phyloP scores from a whole-genome alignment of 83 land plant species.

The Picea abies region DNA sequence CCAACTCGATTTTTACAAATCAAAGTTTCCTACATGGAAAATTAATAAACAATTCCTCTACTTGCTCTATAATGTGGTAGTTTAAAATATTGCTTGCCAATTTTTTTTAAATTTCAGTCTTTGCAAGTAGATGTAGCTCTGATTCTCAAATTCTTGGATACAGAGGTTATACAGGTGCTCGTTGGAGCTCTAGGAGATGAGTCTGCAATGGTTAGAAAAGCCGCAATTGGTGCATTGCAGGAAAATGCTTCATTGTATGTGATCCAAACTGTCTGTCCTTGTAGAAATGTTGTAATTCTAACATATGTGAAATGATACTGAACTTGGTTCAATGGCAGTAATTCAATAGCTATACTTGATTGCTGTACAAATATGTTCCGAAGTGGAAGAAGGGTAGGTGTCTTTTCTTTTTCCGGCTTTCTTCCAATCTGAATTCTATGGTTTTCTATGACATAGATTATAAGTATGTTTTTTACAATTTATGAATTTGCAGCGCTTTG shows the following conservation, averaged over 20 bases:
- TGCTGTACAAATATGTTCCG: slow-evolving; percentile 61
- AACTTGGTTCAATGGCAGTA: slow-evolving; percentile 30
- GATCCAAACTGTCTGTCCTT: slow-evolving; percentile 6
- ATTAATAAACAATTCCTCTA: background rate
- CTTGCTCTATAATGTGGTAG: background rate
- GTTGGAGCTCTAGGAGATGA: slow-evolving; percentile 65
- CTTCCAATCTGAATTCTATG: background rate
- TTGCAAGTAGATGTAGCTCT: background rate
- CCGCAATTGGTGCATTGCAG: slow-evolving; percentile 53
- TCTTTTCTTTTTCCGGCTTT: background rate
- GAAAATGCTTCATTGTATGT: slow-evolving; percentile 56
- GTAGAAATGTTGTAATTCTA: background rate
- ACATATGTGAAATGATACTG: slow-evolving; percentile 2
- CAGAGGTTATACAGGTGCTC: slow-evolving; percentile 74
- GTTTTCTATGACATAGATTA: slow-evolving; percentile 7
- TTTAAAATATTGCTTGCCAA: background rate
- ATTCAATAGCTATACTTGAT: slow-evolving; percentile 63
- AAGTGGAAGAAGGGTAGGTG: slow-evolving; percentile 35
- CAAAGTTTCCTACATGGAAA: background rate
- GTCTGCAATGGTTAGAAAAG: slow-evolving; percentile 47
- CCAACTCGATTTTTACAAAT: background rate
- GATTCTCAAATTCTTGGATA: background rate
- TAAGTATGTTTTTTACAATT: slow-evolving; percentile 10
- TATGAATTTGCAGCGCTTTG: slow-evolving; percentile 59
- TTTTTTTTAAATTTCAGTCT: background rate